Base-by-base conservation (phyloP, 495 filamentous ascomycete species). In the Emericellopsis terricola region DNA sequence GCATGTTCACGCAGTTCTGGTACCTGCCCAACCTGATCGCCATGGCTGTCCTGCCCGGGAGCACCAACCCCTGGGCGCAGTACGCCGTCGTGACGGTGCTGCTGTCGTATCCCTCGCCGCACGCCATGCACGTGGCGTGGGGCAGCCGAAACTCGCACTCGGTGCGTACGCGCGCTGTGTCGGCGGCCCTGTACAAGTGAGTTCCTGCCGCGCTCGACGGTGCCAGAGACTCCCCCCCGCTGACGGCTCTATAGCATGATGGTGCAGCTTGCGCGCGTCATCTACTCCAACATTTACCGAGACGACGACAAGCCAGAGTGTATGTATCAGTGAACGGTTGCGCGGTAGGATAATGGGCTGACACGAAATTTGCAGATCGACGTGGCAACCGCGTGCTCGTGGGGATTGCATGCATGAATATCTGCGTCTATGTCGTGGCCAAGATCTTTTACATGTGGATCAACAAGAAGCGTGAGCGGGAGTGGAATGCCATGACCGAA, bases 371-470 rank as follows among this genome's bases (percentile, higher is more conserved):
- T 27, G 8, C n/a, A 11, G 19, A 33, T 15, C 16, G 18, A 24
- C 65, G 61, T 0, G 77, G 73, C 7, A 81, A 81, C 40, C 55
- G 57, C 14, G 64, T 73, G 4, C 54, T 81, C 0, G 59, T 82
- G 8, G 71, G 47, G 3, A 49, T 81, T 13, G 45, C 63, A 1
- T 53, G 52, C 7, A 65, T 61, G 45, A 76, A 76, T 36, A 54
- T 76, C 13, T 41, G 53, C 3, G 38, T 78, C 4, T 78, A 77
- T 36, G 30, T 64, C 21, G 46, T 55, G 0, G 61, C 68, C 13
- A 80, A 77, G 49, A 41, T 49, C 2, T 81, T 76, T 45, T 82
- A 79, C 43, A 50, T 67, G n/a, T 57, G 56, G 41, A 60, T 68
- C 15, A 82, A 81, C 41, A 45, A 44, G 39, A 40, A 40, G 15